Evolutionary conservation across 129 eudicot genomes (phyloP), one percentile per base, ranked within the genome.

Genomic region (Saussurea involucrata): DNA sequence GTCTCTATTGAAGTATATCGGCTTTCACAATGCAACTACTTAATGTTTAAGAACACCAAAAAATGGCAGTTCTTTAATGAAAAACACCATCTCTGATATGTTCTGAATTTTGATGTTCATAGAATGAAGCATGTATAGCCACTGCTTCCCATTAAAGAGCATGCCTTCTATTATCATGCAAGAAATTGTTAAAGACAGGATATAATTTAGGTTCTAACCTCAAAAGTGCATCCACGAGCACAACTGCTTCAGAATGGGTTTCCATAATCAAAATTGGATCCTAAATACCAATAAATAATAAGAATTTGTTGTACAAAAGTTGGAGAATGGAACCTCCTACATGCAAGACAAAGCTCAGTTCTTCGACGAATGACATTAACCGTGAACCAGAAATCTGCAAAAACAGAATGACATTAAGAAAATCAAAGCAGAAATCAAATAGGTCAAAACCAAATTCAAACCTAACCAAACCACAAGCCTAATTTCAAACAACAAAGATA

Each of bases 221-320:
- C 82, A 95, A 72, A 33, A 95, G 96, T 68, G 92, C 90, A 86
- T 95, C 97, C 63, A 85, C 94, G 53, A 95, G 85, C 22, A 77
- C 84, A 80, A 95, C 88, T 65, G 96, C 91, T 85, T 95, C 96
- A 31, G 90, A 42, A 83, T 80, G 85, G 82, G 93, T 96, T 84
- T 95, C 88, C 44, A 78, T 88, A 71, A 95, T 88, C 77, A 95
- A 78, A 73, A 85, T 76, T 64, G 97, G 99, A 33, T 89, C 99
- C 99, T 95, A 85, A 58, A 76, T 44, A 81, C 60, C 66, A 72
- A 55, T 72, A 82, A 72, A 37, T 29, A 18, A 36, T 42, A 40
- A 71, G 68, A 7, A 34, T 77, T 69, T 55, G 25, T 29, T 60
- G 55, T 18, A 37, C 29, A 37, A 9, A 74, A 42, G 75, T 42